phyloP scores from a whole-genome alignment of 2,329 filamentous ascomycete genomes.

The Pseudomassariella vexata region DNA sequence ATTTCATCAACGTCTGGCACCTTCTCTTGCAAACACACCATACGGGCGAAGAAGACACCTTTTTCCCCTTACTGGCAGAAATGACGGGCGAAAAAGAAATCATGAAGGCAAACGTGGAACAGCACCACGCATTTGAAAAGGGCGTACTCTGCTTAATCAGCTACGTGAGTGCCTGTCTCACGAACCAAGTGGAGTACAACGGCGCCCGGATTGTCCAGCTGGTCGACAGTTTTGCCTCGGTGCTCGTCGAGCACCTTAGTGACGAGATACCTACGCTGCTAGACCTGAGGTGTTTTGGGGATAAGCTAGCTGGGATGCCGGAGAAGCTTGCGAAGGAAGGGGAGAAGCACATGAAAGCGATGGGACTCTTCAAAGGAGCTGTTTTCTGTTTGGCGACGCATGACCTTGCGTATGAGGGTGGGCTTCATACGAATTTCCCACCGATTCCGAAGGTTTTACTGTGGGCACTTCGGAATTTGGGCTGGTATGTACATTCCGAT shows the following conservation, averaged over 20 bases:
- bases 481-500: neutral
- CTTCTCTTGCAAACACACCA: constrained; percentile 33
- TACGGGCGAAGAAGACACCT: constrained; percentile 26
- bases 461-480: neutral
- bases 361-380: neutral
- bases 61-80: constrained; percentile 33
- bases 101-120: constrained; percentile 35
- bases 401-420: constrained; percentile 2
- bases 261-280: constrained; percentile 33
- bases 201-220: constrained; percentile 22
- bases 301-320: constrained; percentile 1
- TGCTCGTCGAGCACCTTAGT: constrained; percentile 27
- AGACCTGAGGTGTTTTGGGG: constrained; percentile 20
- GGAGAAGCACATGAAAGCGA: neutral
- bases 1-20: constrained; percentile 23
- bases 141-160: constrained; percentile 25
- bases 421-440: constrained; percentile 3
- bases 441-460: constrained; percentile 1
- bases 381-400: constrained; percentile 3
- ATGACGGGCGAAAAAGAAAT: constrained; percentile 26
- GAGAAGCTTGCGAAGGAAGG: neutral
- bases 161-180: constrained; percentile 25
- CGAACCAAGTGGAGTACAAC: constrained; percentile 21
- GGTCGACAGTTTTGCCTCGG: constrained; percentile 29
- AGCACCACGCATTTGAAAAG: constrained; percentile 32